These are phyloP conservation scores for Russula olivacea DNA, from an alignment of 768 basidiomycete species.

Conservation along the genomic window DNA sequence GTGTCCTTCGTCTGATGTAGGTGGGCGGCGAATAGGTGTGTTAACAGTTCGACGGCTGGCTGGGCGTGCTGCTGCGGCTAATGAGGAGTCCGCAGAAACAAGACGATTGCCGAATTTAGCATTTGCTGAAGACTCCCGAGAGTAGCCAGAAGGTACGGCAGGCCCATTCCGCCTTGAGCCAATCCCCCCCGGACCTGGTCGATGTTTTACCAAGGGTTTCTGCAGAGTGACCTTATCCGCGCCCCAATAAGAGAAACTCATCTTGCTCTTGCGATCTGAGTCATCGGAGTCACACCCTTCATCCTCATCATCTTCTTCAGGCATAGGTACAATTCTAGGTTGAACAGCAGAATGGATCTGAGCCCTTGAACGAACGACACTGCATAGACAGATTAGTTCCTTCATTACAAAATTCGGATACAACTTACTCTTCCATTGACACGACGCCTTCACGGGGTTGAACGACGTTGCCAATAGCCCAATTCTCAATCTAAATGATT, in stretches of 20 bases:
- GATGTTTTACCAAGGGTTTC: conserved; percentile 58
- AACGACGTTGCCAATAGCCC: conserved; percentile 73
- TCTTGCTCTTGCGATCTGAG: conserved; percentile 85
- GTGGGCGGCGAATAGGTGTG: conserved; percentile 40
- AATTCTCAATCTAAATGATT: conserved; percentile 66
- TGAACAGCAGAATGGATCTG: conserved; percentile 52
- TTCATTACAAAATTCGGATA: not conserved
- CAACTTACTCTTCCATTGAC: conserved; percentile 83
- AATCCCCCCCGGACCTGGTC: conserved; percentile 30
- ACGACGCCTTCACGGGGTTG: conserved; percentile 78
- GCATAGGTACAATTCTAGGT: conserved; percentile 63
- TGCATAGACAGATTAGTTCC: conserved; percentile 29
- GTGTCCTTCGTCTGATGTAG: conserved; percentile 56
- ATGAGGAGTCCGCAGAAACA: conserved; percentile 52
- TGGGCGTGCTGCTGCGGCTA: conserved; percentile 44
- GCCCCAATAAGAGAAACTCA: conserved; percentile 93
- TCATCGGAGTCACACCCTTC: conserved; percentile 68
- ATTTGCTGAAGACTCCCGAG: conserved; percentile 78
- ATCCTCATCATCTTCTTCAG: conserved; percentile 56
- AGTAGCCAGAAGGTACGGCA: conserved; percentile 52
- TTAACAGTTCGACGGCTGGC: conserved; percentile 56
- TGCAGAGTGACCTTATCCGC: conserved; percentile 87
- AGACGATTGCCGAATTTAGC: conserved; percentile 90
- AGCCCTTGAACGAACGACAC: conserved; percentile 65
- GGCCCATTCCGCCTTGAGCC: conserved; percentile 37